Evolutionary conservation across 768 basidiomycete species (phyloP).

Genomic region (Boletellus sp.): DNA sequence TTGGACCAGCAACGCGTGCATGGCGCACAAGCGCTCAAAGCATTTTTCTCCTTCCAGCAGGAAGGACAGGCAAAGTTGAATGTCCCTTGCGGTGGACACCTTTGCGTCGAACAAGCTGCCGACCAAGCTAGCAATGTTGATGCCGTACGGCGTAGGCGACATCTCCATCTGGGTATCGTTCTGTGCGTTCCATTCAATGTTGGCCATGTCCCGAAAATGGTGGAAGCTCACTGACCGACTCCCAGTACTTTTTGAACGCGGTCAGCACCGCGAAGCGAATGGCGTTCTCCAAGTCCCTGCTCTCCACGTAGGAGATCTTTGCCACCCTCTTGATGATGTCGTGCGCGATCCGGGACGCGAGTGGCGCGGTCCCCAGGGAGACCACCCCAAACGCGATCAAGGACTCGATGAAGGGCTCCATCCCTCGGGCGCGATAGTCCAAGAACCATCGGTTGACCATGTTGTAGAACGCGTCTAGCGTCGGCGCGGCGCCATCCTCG

Average conservation of each 20-base stretch:
- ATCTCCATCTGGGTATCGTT: constrained; percentile 7
- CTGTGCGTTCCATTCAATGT: constrained; percentile 7
- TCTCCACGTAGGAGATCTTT: constrained; percentile 9
- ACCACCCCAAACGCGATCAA: constrained; percentile 12
- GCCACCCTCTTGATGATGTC: constrained; percentile 4
- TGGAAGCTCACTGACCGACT: constrained; percentile 7
- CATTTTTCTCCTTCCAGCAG: constrained; percentile 18
- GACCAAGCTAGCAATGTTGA: constrained; percentile 32
- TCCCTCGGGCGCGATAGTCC: constrained; percentile 20
- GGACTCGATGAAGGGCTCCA: constrained; percentile 13
- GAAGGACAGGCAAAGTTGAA: constrained; percentile 28
- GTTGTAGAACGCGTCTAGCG: constrained; percentile 10
- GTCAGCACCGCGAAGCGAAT: constrained; percentile 14
- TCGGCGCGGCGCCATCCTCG: neutral
- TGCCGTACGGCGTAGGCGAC: constrained; percentile 13
- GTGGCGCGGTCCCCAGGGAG: constrained; percentile 9
- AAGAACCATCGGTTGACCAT: constrained; percentile 17
- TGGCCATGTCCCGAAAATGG: neutral
- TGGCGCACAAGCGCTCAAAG: constrained; percentile 31
- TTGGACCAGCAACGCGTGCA: constrained; percentile 33
- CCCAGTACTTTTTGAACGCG: constrained; percentile 17
- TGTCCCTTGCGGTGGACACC: constrained; percentile 25
- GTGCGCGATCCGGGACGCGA: constrained; percentile 18
- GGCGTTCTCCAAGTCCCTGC: constrained; percentile 5
- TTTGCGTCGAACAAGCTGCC: constrained; percentile 30